Conservation (phyloP, 257 asterid genomes). For the Solanum arcanum region DNA sequence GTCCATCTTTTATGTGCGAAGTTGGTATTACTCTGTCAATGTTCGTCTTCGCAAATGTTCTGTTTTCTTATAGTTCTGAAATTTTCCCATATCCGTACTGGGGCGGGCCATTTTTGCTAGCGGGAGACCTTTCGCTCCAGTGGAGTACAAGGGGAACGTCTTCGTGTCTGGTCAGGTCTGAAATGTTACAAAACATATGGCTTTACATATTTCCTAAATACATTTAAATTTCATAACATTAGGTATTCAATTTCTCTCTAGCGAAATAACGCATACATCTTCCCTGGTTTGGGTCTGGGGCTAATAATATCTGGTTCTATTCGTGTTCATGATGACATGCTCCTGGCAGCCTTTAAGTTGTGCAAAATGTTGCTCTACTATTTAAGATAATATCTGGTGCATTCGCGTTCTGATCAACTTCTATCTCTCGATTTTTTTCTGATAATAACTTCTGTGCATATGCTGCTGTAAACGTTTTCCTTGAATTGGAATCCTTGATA, state of each 20-base stretch:
- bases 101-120: conserved; percentile 75
- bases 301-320: conserved; percentile 85
- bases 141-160: conserved; percentile 45
- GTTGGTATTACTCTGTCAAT: neutral
- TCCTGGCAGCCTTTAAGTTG: conserved; percentile 84
- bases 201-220: neutral
- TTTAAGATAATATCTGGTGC: neutral
- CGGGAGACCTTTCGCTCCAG: conserved; percentile 65
- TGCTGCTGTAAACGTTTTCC: neutral
- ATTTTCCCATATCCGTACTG: conserved; percentile 10
- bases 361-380: neutral
- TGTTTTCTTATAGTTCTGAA: neutral
- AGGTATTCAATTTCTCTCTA: neutral
- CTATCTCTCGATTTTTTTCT: neutral
- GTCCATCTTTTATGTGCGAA: neutral
- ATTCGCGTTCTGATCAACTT: neutral
- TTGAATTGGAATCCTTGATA: neutral
- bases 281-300: conserved; percentile 91
- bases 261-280: conserved; percentile 86
- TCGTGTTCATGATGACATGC: conserved; percentile 91
- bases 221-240: neutral
- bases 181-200: neutral
- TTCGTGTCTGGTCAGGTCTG: conserved; percentile 67
- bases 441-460: neutral
- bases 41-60: neutral